phyloP scores from a whole-genome alignment of 768 basidiomycete species.

The Russula emetica region DNA sequence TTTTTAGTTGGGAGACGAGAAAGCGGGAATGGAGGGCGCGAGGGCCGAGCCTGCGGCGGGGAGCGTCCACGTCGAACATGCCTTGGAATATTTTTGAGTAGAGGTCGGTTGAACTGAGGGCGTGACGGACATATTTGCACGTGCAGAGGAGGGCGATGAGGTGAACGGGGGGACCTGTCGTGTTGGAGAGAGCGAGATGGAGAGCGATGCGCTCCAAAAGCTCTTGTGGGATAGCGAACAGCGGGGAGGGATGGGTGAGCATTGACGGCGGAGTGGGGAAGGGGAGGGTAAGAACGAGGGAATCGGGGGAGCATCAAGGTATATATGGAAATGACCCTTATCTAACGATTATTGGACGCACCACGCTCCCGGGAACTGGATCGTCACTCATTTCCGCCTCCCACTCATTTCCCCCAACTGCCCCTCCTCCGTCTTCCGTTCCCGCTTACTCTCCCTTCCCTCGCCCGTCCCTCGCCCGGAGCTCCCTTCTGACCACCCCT shows the following conservation, averaged over 20 bases:
- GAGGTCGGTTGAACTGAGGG: slow-evolving; percentile 42
- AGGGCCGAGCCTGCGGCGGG: slow-evolving; percentile 47
- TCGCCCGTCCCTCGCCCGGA: not conserved
- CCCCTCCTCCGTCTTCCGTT: slow-evolving; percentile 6
- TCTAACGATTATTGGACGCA: not conserved
- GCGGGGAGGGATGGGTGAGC: slow-evolving; percentile 6
- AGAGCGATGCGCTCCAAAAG: slow-evolving; percentile 50
- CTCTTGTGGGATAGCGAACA: slow-evolving; percentile 39
- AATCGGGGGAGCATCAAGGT: slow-evolving; percentile 17
- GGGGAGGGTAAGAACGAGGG: slow-evolving; percentile 6
- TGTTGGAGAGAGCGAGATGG: slow-evolving; percentile 41
- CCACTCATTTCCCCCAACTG: slow-evolving; percentile 1
- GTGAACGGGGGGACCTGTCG: slow-evolving; percentile 44
- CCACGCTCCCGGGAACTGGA: not conserved
- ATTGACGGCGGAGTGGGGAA: slow-evolving; percentile 2
- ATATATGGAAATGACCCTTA: slow-evolving; percentile 19
- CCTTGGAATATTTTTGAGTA: slow-evolving; percentile 50
- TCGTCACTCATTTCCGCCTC: slow-evolving; percentile 20
- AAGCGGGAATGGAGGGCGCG: slow-evolving; percentile 37
- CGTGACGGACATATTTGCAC: slow-evolving; percentile 39
- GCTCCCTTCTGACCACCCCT: slow-evolving; percentile 11
- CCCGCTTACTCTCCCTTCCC: slow-evolving; percentile 11
- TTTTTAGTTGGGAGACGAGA: slow-evolving; percentile 41
- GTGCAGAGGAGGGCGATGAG: slow-evolving; percentile 49
- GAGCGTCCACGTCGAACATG: slow-evolving; percentile 54